Evolutionary conservation across 2,329 filamentous ascomycete genomes (phyloP).

Genomic region (Claviceps quebecensis): DNA sequence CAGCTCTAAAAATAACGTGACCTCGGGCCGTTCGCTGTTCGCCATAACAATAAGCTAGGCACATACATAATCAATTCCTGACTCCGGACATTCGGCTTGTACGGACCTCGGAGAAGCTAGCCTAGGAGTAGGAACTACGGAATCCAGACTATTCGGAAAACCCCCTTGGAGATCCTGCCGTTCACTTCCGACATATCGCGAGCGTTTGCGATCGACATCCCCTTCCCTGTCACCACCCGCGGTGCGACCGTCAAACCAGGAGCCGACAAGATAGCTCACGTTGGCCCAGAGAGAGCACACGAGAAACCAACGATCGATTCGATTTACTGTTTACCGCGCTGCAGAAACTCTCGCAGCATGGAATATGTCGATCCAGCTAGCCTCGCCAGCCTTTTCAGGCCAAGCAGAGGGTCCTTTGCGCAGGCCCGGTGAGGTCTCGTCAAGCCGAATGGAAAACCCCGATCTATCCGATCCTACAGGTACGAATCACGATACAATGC

Average conservation of each 20-base stretch:
- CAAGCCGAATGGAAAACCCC: slow-evolving; percentile 13
- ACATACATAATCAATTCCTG: neutral
- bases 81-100: neutral
- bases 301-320: neutral
- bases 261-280: neutral
- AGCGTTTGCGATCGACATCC: neutral
- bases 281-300: too few species aligned
- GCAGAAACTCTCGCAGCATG: slow-evolving; percentile 15
- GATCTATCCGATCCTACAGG: slow-evolving; percentile 17
- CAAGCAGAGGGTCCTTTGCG: slow-evolving; percentile 15
- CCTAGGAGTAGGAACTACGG: neutral
- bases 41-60: neutral
- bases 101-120: neutral
- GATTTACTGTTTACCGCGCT: neutral
- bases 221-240: neutral
- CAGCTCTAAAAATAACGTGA: neutral
- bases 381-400: slow-evolving; percentile 14
- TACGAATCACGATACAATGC: slow-evolving; percentile 9
- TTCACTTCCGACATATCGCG: neutral
- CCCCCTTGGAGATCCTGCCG: neutral
- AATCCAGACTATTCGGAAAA: neutral
- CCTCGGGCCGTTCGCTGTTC: neutral
- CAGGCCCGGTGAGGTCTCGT: slow-evolving; percentile 13
- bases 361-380: slow-evolving; percentile 20
- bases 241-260: neutral